Conservation (phyloP, 2,329 filamentous ascomycete species). For the Phialemoniopsis sp. region DNA sequence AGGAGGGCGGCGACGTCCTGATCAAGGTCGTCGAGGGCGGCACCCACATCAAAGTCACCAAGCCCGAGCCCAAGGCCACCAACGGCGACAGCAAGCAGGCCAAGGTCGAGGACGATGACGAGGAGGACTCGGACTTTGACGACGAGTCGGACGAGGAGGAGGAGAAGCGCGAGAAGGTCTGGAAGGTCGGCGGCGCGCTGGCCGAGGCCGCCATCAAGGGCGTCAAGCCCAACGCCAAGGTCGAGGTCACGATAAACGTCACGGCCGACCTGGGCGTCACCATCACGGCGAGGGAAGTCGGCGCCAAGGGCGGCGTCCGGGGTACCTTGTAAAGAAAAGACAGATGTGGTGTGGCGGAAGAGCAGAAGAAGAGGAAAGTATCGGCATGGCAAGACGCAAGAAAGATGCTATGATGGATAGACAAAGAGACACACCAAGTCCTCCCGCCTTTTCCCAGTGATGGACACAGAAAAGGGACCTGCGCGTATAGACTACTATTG, state of each 20-base stretch:
- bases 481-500: too few species aligned
- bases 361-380: too few species aligned
- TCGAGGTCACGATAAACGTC: constrained; percentile 92
- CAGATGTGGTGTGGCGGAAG: too few species aligned
- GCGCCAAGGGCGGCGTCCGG: constrained; percentile 78
- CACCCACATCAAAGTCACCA: constrained; percentile 89
- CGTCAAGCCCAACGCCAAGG: constrained; percentile 83
- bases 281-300: constrained; percentile 79
- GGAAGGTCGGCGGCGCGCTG: constrained; percentile 79
- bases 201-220: constrained; percentile 82
- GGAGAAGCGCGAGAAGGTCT: constrained; percentile 83
- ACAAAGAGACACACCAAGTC: too few species aligned
- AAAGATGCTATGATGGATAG: too few species aligned
- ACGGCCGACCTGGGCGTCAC: constrained; percentile 74
- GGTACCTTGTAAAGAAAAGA: constrained; percentile 38
- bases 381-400: too few species aligned
- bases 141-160: constrained; percentile 59
- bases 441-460: too few species aligned
- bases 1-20: constrained; percentile 81
- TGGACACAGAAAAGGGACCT: too few species aligned
- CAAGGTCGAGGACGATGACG: constrained; percentile 57
- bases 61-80: constrained; percentile 74
- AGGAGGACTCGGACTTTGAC: constrained; percentile 59
- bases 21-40: constrained; percentile 85
- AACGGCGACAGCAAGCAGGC: constrained; percentile 50